Evolutionary conservation across 2,329 filamentous ascomycete species (phyloP), one percentile per base, ranked within the genome.

Genomic region (Colletotrichum sp.): DNA sequence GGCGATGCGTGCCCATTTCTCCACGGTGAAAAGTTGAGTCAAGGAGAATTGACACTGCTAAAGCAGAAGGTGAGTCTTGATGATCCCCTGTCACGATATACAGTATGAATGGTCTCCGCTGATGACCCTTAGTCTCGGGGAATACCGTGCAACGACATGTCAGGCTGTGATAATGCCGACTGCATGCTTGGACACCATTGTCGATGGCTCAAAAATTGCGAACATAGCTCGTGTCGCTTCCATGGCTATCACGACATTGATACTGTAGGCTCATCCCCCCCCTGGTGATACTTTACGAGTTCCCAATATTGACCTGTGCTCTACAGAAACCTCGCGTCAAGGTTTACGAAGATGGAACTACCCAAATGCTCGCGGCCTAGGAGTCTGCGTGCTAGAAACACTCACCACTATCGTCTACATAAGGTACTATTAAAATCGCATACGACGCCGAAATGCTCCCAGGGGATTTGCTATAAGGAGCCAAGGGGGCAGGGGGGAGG

Each of bases 131-230:
- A 75, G 73, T 73, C 77, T 24, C 71, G 79, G 1, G 73, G 76
- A 14, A 74, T 78, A 18, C 68, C 64, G 18, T 81, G 79, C 70
- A 63, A 52, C 21, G 56, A 75, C 5, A 64, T 65, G 16, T 73
- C 66, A 4, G 69, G 71, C n/a, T 81, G 79, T 68, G 56, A 66
- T 28, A 75, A 80, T 18, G 32, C 72, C 7, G 61, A 73, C 28
- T 81, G 79, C 62, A 69, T 69, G 10, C 69, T 72, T 18, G 76
- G 78, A 7, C 79, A 81, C 43, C 78, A 79, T 67, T 80, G 79
- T 69, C 73, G 72, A 24, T 78, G 70, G 70, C 77, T 78, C 4
- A 73, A 72, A n/a, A 71, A 72, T 13, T 81, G 79, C 71, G 75
- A 65, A 14, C 56, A 66, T 13, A 16, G 32, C 7, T 63, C 55